Conservation (phyloP, 768 basidiomycete genomes). For the Tylopilus plumbeoviolaceoides region DNA sequence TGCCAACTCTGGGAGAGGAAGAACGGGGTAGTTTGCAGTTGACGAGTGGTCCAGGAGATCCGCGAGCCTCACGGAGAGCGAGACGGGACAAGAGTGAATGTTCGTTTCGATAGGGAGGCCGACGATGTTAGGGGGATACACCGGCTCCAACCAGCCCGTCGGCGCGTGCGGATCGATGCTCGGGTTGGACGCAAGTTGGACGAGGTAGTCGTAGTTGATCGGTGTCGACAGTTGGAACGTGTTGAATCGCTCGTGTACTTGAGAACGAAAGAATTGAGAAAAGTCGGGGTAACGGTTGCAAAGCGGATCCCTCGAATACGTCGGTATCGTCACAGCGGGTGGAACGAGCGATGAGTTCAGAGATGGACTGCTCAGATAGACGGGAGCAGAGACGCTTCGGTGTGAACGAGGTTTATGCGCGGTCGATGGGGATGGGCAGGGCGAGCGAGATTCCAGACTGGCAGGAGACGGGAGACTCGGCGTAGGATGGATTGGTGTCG, state of each 20-base stretch:
- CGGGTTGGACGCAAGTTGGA: neutral
- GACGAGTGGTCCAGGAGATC: conserved; percentile 11
- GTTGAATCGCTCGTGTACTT: conserved; percentile 8
- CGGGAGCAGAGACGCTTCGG: conserved; percentile 1
- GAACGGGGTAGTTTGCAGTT: neutral
- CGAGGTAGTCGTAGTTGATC: neutral
- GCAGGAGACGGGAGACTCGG: neutral
- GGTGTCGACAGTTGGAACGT: neutral
- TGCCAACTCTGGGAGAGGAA: neutral
- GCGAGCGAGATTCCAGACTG: neutral
- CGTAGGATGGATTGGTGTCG: conserved; percentile 1
- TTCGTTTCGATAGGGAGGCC: neutral
- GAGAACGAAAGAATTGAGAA: conserved; percentile 28
- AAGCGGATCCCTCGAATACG: conserved; percentile 31
- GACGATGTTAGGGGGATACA: neutral
- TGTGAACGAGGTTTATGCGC: neutral
- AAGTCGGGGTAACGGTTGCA: conserved; percentile 32
- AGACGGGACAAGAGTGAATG: conserved; percentile 15
- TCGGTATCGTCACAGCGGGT: neutral
- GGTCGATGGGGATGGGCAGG: neutral
- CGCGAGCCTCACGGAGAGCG: conserved; percentile 17
- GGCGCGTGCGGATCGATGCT: neutral
- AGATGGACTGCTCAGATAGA: neutral
- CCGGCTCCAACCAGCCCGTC: neutral
- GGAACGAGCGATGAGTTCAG: neutral